Evolutionary conservation across 495 filamentous ascomycete genomes (phyloP).

Genomic region (Neurospora hispaniola): DNA sequence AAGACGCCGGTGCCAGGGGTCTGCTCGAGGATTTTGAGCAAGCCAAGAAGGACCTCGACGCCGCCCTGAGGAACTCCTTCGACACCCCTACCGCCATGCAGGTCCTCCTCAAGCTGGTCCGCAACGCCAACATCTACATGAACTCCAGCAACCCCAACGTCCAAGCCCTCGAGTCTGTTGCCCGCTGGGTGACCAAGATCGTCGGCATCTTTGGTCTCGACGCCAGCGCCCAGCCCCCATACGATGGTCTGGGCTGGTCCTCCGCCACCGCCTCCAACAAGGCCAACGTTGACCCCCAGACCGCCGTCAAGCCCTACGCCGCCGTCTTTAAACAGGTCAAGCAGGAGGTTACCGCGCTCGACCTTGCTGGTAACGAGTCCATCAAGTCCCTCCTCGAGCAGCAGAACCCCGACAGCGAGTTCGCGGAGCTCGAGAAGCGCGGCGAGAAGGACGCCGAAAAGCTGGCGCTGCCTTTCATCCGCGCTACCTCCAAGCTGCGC

Average conservation of each 20-base stretch:
- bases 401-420: slow-evolving; percentile 28
- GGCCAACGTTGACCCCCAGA: slow-evolving; percentile 30
- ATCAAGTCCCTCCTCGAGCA: slow-evolving; percentile 22
- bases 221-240: slow-evolving; percentile 44
- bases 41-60: slow-evolving; percentile 52
- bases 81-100: slow-evolving; percentile 72
- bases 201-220: slow-evolving; percentile 82
- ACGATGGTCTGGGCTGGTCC: slow-evolving; percentile 71
- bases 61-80: slow-evolving; percentile 76
- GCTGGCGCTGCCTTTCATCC: slow-evolving; percentile 52
- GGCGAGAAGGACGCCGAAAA: slow-evolving; percentile 36
- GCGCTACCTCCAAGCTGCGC: slow-evolving; percentile 52
- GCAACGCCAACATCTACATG: slow-evolving; percentile 63
- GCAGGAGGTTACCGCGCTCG: slow-evolving; percentile 25
- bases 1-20: slow-evolving; percentile 13
- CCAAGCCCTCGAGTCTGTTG: slow-evolving; percentile 47
- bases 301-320: slow-evolving; percentile 35
- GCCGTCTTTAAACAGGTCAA: slow-evolving; percentile 28
- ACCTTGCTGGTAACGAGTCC: slow-evolving; percentile 19
- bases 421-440: slow-evolving; percentile 26
- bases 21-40: slow-evolving; percentile 42
- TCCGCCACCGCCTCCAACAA: slow-evolving; percentile 53
- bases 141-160: slow-evolving; percentile 38
- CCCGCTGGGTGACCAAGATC: slow-evolving; percentile 73
- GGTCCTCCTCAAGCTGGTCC: slow-evolving; percentile 62